Evolutionary conservation across 208 protist genomes (phyloP).

Genomic region (Leishmania tarentolae): DNA sequence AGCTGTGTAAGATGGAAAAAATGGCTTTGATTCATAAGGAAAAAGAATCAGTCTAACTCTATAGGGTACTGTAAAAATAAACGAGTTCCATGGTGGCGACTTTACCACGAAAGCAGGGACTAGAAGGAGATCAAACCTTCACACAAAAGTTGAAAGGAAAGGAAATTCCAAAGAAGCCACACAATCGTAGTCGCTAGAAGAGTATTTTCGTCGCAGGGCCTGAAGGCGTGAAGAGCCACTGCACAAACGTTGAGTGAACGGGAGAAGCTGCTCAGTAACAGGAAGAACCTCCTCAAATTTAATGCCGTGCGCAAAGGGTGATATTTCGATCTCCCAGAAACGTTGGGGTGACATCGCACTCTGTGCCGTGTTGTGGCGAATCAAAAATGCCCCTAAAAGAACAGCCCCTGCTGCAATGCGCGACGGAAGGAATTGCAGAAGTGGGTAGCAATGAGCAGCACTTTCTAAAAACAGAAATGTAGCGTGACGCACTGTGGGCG

Average conservation of each 20-base stretch:
- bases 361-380: slow-evolving; percentile 32
- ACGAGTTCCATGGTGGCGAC: background rate
- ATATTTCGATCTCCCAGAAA: slow-evolving; percentile 57
- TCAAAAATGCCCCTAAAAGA: slow-evolving; percentile 54
- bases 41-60: slow-evolving; percentile 10
- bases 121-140: background rate
- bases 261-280: slow-evolving; percentile 52
- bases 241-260: slow-evolving; percentile 57
- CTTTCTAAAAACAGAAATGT: slow-evolving; percentile 75
- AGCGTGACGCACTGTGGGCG: slow-evolving; percentile 41
- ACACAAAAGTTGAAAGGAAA: slow-evolving; percentile 23
- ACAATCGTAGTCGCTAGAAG: slow-evolving; percentile 41
- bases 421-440: slow-evolving; percentile 70
- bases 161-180: slow-evolving; percentile 63
- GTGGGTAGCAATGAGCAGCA: slow-evolving; percentile 61
- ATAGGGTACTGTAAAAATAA: slow-evolving; percentile 5
- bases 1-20: background rate
- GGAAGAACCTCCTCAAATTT: slow-evolving; percentile 45
- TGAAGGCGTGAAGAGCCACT: slow-evolving; percentile 59
- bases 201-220: slow-evolving; percentile 68
- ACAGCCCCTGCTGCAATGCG: slow-evolving; percentile 59
- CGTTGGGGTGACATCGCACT: slow-evolving; percentile 22
- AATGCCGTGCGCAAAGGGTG: slow-evolving; percentile 40
- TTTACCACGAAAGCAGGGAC: background rate
- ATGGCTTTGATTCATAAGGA: slow-evolving; percentile 1